Evolutionary conservation across 2,329 filamentous ascomycete genomes (phyloP).

Genomic region (Diaporthe sp.): DNA sequence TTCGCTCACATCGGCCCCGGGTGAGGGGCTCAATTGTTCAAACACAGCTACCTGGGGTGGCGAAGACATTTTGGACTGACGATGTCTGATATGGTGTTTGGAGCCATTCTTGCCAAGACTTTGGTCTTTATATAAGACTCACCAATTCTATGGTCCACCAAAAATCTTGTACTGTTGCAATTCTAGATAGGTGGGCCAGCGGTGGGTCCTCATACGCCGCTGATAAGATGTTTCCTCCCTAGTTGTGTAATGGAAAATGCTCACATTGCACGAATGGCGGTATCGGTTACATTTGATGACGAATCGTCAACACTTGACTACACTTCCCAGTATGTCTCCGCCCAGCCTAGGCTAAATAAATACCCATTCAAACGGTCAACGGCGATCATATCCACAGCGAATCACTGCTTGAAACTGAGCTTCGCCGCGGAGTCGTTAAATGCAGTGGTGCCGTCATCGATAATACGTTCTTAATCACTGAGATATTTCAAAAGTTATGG

Average conservation of each 20-base stretch:
- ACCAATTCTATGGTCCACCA: not conserved
- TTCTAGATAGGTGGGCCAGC: not conserved
- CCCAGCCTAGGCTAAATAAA: not conserved
- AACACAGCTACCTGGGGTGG: not conserved
- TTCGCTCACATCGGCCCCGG: not conserved
- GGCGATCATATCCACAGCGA: not conserved
- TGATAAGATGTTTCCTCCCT: not conserved
- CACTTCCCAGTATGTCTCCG: not conserved
- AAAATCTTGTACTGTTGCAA: constrained; percentile 13
- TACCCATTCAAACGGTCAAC: not conserved
- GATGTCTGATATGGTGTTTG: not conserved
- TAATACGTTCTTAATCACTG: not conserved
- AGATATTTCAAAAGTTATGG: not conserved
- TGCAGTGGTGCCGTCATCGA: not conserved
- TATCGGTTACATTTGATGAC: not conserved
- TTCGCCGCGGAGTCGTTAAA: not conserved
- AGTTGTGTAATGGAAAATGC: not conserved
- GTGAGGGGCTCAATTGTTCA: not conserved
- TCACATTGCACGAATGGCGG: not conserved
- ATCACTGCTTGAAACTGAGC: not conserved
- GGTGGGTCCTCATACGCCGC: constrained; percentile 11
- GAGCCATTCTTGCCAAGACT: not conserved
- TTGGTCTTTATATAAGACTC: not conserved
- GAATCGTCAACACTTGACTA: not conserved
- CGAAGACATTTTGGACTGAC: not conserved